Conservation (phyloP, 1,139 yeast genomes). For the Geotrichum carabidarum region DNA sequence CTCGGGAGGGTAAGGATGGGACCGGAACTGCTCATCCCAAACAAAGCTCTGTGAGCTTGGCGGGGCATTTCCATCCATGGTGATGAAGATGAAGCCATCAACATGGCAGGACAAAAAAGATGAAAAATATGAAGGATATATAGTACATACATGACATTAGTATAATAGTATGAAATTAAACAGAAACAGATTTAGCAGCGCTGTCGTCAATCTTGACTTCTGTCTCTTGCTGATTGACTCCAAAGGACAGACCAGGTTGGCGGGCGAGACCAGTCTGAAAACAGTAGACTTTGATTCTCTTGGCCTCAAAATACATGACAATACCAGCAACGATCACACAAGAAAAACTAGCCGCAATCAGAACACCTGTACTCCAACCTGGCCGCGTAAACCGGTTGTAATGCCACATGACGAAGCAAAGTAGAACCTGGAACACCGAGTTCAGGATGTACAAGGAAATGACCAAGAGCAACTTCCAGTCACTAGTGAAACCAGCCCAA, state of each 20-base stretch:
- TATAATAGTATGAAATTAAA: background rate
- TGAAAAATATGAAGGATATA: too few relatives aligned
- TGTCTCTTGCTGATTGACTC: background rate
- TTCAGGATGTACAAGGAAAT: conserved; percentile 23
- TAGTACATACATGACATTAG: too few relatives aligned
- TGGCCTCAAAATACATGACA: conserved; percentile 19
- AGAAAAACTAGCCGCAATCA: conserved; percentile 24
- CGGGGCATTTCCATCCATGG: too few relatives aligned
- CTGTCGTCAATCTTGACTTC: background rate
- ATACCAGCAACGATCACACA: conserved; percentile 20
- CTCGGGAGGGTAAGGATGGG: background rate
- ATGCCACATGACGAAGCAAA: conserved; percentile 25
- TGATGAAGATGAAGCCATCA: too few relatives aligned
- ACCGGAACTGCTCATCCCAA: background rate
- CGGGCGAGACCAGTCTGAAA: conserved; percentile 16
- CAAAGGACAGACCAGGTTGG: conserved; percentile 11
- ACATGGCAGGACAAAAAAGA: too few relatives aligned
- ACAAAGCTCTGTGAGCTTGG: too few relatives aligned
- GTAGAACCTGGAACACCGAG: conserved; percentile 23
- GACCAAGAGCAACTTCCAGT: conserved; percentile 22
- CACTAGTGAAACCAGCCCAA: conserved; percentile 19
- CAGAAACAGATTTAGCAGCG: background rate
- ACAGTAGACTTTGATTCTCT: conserved; percentile 11
- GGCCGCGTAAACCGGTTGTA: conserved; percentile 26
- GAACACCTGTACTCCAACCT: conserved; percentile 24